Percentiles rank a stretch among this genome's conserved stretches.
phyloP scores from a whole-genome alignment of 2,329 filamentous ascomycete genomes.

The Teratosphaeriaceae sp. region DNA sequence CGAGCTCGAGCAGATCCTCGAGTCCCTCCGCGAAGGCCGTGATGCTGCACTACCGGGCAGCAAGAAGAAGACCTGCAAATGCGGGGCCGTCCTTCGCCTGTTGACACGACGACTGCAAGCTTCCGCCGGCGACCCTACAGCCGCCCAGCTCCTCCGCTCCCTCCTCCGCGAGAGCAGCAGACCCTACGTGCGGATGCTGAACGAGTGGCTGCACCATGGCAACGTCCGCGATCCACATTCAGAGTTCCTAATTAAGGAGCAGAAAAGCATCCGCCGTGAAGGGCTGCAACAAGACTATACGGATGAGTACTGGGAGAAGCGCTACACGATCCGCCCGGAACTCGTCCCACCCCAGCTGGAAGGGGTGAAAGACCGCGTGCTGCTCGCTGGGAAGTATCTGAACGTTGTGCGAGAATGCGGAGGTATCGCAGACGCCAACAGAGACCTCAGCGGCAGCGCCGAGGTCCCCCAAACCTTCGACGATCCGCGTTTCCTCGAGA shows the following conservation, averaged over 20 bases:
- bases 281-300: constrained; percentile 93
- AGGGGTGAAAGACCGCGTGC: constrained; percentile 84
- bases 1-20: constrained; percentile 87
- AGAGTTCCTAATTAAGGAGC: constrained; percentile 92
- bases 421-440: constrained; percentile 61
- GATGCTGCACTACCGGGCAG: constrained; percentile 78
- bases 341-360: constrained; percentile 90
- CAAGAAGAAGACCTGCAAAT: constrained; percentile 93
- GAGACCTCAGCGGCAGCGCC: constrained; percentile 71
- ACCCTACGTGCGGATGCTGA: constrained; percentile 97
- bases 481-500: constrained; percentile 85
- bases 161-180: constrained; percentile 81
- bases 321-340: constrained; percentile 88
- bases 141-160: constrained; percentile 71
- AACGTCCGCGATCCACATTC: constrained; percentile 89
- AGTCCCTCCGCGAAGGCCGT: constrained; percentile 79
- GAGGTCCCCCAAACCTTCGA: constrained; percentile 92
- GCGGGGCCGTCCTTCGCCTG: constrained; percentile 86
- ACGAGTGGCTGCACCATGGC: constrained; percentile 96
- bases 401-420: constrained; percentile 97
- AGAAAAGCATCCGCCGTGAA: constrained; percentile 89
- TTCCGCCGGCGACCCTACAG: constrained; percentile 90
- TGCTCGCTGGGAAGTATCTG: constrained; percentile 93
- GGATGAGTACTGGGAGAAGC: constrained; percentile 97
- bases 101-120: constrained; percentile 78